Evolutionary conservation across 2,329 filamentous ascomycete species (phyloP).

Genomic region (Penicillium sp.): DNA sequence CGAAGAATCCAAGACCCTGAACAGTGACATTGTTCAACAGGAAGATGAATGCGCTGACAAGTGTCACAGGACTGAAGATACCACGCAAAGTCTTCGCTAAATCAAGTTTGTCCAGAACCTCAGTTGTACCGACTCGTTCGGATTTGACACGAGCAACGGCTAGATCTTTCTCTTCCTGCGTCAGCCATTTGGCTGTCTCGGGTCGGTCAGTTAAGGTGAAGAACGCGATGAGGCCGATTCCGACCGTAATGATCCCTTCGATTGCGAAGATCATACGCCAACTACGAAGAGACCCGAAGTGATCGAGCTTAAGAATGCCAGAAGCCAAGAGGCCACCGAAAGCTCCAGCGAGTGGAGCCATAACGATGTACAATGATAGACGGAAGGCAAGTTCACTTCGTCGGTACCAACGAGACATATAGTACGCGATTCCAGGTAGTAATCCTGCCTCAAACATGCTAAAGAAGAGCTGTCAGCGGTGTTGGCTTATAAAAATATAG

Average conservation of each 20-base stretch:
- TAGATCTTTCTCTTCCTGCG: slow-evolving; percentile 63
- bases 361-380: slow-evolving; percentile 67
- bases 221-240: slow-evolving; percentile 60
- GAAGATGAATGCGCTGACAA: slow-evolving; percentile 59
- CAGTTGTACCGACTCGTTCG: slow-evolving; percentile 62
- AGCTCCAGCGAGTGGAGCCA: slow-evolving; percentile 67
- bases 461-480: background rate
- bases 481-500: background rate
- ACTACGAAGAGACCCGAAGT: slow-evolving; percentile 55
- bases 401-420: slow-evolving; percentile 70
- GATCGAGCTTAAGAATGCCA: slow-evolving; percentile 61
- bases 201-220: slow-evolving; percentile 67
- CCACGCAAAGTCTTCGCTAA: slow-evolving; percentile 59
- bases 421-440: slow-evolving; percentile 72
- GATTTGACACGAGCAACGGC: slow-evolving; percentile 67
- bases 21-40: slow-evolving; percentile 69
- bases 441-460: slow-evolving; percentile 69
- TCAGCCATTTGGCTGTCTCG: slow-evolving; percentile 66
- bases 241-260: slow-evolving; percentile 65
- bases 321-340: slow-evolving; percentile 67
- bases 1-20: slow-evolving; percentile 68
- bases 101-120: slow-evolving; percentile 64
- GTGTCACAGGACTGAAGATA: slow-evolving; percentile 62
- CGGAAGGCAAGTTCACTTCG: slow-evolving; percentile 66
- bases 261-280: slow-evolving; percentile 73